Conservation (phyloP, 2,329 filamentous ascomycete genomes). For the Lachnellula cervina region DNA sequence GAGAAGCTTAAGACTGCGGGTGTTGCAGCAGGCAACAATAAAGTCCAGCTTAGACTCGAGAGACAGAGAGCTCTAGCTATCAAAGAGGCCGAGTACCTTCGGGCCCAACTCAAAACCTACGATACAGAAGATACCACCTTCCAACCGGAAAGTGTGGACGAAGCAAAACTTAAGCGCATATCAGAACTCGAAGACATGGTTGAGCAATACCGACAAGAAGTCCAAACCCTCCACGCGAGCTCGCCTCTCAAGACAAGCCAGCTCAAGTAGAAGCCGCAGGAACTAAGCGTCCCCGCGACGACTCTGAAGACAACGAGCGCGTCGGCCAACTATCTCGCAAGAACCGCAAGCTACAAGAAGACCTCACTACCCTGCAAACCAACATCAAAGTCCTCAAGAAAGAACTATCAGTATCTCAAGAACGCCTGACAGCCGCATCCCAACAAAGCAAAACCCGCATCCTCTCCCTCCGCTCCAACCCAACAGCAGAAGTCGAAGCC, state of each 20-base stretch:
- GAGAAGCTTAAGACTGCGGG: slow-evolving; percentile 59
- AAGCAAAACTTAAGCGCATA: slow-evolving; percentile 68
- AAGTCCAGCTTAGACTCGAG: slow-evolving; percentile 71
- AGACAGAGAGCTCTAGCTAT: slow-evolving; percentile 78
- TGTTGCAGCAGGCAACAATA: slow-evolving; percentile 47
- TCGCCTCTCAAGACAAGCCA: slow-evolving; percentile 58
- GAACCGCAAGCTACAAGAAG: slow-evolving; percentile 78
- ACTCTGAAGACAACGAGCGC: slow-evolving; percentile 57
- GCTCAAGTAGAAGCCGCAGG: slow-evolving; percentile 40
- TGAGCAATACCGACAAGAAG: slow-evolving; percentile 78
- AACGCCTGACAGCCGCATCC: slow-evolving; percentile 64
- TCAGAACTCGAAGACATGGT: slow-evolving; percentile 80
- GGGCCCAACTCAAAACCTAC: slow-evolving; percentile 84
- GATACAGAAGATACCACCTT: slow-evolving; percentile 86
- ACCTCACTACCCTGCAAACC: slow-evolving; percentile 65
- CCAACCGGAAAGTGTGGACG: slow-evolving; percentile 73
- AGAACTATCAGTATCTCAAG: slow-evolving; percentile 66
- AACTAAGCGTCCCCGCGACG: slow-evolving; percentile 60
- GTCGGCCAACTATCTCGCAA: slow-evolving; percentile 82
- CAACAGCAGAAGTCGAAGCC: slow-evolving; percentile 78
- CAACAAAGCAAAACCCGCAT: slow-evolving; percentile 73
- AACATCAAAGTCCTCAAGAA: slow-evolving; percentile 66
- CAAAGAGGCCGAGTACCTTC: slow-evolving; percentile 91
- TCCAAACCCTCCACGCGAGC: slow-evolving; percentile 68
- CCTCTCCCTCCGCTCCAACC: slow-evolving; percentile 84